Percentiles rank a stretch among this genome's conserved stretches.
Conservation (phyloP, 768 basidiomycete genomes). For the Glaciozyma martinii region DNA sequence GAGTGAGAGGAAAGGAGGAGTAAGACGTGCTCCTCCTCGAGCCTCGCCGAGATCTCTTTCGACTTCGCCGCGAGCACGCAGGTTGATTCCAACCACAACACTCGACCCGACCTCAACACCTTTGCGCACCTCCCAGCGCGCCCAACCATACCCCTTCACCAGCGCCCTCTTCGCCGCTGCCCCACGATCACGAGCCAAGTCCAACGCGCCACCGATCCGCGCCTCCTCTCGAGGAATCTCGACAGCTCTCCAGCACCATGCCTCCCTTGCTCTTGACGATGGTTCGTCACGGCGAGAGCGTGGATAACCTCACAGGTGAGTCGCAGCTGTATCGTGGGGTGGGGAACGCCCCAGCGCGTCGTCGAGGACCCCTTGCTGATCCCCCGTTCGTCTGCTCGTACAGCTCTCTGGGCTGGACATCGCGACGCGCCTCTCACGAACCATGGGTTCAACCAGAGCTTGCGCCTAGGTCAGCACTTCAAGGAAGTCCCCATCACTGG, state of each 20-base stretch:
- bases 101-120: too few relatives aligned
- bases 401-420: slow-evolving; percentile 26
- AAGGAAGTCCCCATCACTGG: slow-evolving; percentile 31
- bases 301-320: not conserved
- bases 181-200: too few relatives aligned
- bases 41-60: too few relatives aligned
- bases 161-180: too few relatives aligned
- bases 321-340: not conserved
- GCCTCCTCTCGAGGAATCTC: too few relatives aligned
- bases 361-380: not conserved
- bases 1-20: too few relatives aligned
- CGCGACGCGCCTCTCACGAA: slow-evolving; percentile 28
- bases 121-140: too few relatives aligned
- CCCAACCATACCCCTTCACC: too few relatives aligned
- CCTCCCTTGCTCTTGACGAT: not conserved
- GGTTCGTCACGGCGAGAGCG: not conserved
- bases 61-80: too few relatives aligned
- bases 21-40: too few relatives aligned
- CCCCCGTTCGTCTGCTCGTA: not conserved
- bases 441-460: slow-evolving; percentile 30
- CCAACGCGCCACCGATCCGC: too few relatives aligned
- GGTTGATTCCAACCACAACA: too few relatives aligned
- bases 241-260: not conserved
- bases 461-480: slow-evolving; percentile 28
- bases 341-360: not conserved